Percentiles rank a stretch among this genome's conserved stretches.
Conservation (phyloP, 345 rosid species). For the Adansonia digitata region DNA sequence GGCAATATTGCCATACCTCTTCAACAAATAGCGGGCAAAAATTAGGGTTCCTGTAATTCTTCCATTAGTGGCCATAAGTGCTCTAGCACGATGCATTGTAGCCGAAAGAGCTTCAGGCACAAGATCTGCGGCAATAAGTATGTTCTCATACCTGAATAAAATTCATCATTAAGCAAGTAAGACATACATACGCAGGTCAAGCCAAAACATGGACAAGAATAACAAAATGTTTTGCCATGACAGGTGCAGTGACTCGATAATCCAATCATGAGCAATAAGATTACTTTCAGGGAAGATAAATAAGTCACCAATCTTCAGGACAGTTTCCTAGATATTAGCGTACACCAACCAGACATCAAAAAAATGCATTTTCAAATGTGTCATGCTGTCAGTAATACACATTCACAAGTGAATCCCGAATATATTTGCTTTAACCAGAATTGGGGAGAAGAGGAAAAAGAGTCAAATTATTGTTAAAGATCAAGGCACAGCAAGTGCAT, state of each 20-base stretch:
- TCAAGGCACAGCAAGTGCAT: neutral
- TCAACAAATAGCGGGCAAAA: slow-evolving; percentile 75
- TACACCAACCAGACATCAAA: neutral
- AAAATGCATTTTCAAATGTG: neutral
- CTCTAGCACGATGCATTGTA: slow-evolving; percentile 53
- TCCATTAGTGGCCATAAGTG: slow-evolving; percentile 58
- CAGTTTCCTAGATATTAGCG: neutral
- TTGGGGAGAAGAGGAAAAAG: neutral
- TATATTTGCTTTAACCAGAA: neutral
- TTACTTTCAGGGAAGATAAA: neutral
- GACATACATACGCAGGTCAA: neutral
- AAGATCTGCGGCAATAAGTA: slow-evolving; percentile 74
- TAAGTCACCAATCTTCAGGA: neutral
- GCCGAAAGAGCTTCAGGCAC: slow-evolving; percentile 81
- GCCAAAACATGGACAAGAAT: neutral
- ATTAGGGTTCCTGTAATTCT: slow-evolving; percentile 60
- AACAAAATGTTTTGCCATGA: neutral
- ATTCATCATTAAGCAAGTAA: slow-evolving; percentile 15
- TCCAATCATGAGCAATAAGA: neutral
- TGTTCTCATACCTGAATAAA: slow-evolving; percentile 72
- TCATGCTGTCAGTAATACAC: neutral
- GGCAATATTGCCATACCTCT: slow-evolving; percentile 64
- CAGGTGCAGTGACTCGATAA: neutral
- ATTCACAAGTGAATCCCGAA: neutral
- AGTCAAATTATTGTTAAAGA: neutral